Evolutionary conservation across 768 basidiomycete genomes (phyloP).

Genomic region (Leccinum olivaceopallidum): DNA sequence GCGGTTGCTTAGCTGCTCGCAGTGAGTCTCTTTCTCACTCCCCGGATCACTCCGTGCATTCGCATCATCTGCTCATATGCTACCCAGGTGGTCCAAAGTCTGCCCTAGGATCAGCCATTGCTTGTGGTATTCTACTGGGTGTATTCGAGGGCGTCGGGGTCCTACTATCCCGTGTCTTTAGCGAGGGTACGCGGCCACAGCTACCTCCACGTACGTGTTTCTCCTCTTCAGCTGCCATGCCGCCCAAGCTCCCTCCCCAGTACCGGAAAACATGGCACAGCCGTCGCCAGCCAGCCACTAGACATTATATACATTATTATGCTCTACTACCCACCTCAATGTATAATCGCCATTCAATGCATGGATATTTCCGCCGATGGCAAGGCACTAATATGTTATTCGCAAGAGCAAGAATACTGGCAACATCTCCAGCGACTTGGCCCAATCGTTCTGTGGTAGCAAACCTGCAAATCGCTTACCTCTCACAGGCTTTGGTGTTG

Average conservation of each 20-base stretch:
- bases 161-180: constrained; percentile 84
- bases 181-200: constrained; percentile 78
- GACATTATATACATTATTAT: constrained; percentile 40
- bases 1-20: constrained; percentile 91
- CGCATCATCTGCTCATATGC: constrained; percentile 12
- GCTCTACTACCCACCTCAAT: constrained; percentile 36
- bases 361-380: constrained; percentile 28
- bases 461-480: background rate
- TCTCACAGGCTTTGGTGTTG: constrained; percentile 10
- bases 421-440: background rate
- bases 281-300: constrained; percentile 49
- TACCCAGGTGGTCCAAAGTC: constrained; percentile 84
- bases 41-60: background rate
- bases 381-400: constrained; percentile 24
- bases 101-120: constrained; percentile 89
- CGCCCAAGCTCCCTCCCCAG: constrained; percentile 30
- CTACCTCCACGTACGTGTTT: constrained; percentile 68
- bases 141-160: constrained; percentile 96
- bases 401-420: background rate
- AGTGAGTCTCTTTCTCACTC: constrained; percentile 55
- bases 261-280: constrained; percentile 59
- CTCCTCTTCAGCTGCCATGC: background rate
- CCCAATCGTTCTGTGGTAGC: background rate
- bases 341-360: constrained; percentile 39
- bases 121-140: constrained; percentile 94